A percentile compares a stretch with the other conserved stretches of the same genome.
phyloP scores from a whole-genome alignment of 768 basidiomycete genomes.

The Agaricus subrufescens region DNA sequence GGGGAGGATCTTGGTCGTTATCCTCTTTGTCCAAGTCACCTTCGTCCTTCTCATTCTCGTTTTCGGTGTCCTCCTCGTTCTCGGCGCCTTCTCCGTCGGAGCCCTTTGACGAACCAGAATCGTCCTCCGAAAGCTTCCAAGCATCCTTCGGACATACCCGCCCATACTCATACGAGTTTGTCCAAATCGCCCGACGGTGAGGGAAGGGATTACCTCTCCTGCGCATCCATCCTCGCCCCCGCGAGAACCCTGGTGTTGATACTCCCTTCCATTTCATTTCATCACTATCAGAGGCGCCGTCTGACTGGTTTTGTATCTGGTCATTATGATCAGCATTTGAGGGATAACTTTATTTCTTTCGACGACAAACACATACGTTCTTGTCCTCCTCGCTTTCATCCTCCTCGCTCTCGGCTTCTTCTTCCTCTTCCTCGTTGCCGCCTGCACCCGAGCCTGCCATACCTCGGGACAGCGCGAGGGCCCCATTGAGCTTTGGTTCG shows the following conservation, averaged over 20 bases:
- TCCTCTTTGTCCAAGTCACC: constrained; percentile 11
- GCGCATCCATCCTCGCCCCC: background rate
- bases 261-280: background rate
- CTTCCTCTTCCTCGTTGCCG: constrained; percentile 11
- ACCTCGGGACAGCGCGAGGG: background rate
- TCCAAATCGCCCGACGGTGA: no score
- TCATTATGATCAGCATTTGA: constrained; percentile 14
- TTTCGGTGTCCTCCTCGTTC: constrained; percentile 11
- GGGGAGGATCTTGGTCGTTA: background rate
- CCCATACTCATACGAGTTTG: no score
- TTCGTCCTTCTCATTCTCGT: constrained; percentile 14
- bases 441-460: constrained; percentile 8
- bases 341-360: constrained; percentile 10
- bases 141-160: no score
- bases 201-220: background rate
- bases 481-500: background rate
- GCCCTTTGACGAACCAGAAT: constrained; percentile 8
- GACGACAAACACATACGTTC: constrained; percentile 4
- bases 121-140: background rate
- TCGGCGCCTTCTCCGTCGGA: constrained; percentile 7
- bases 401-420: constrained; percentile 13
- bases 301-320: constrained; percentile 15
- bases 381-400: constrained; percentile 12
- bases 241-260: constrained; percentile 11
- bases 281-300: constrained; percentile 15